Conservation (phyloP, 1,139 yeast species). For the Debaryomyces sp. region DNA sequence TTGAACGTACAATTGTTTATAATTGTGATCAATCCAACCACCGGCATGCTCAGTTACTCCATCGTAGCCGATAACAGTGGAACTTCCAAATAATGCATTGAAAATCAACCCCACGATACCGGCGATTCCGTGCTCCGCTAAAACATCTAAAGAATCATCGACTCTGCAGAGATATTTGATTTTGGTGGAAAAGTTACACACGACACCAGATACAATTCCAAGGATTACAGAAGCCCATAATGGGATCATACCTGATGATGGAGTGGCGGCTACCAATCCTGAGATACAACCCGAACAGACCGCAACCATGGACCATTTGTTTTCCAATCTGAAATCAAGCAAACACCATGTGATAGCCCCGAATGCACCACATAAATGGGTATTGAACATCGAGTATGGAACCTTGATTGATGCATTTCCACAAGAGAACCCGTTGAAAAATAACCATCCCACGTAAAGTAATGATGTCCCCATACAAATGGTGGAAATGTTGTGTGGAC, state of each 20-base stretch:
- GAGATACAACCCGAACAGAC: slow-evolving; percentile 94
- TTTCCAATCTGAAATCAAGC: slow-evolving; percentile 83
- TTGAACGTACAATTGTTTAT: slow-evolving; percentile 89
- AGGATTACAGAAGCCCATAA: slow-evolving; percentile 88
- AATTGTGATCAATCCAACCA: slow-evolving; percentile 91
- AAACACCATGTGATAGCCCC: slow-evolving; percentile 94
- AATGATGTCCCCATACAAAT: slow-evolving; percentile 76
- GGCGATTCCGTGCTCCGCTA: slow-evolving; percentile 98
- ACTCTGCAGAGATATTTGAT: slow-evolving; percentile 78
- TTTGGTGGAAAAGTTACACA: slow-evolving; percentile 90
- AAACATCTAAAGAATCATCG: slow-evolving; percentile 91
- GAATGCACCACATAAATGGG: slow-evolving; percentile 85
- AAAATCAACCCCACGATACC: slow-evolving; percentile 87
- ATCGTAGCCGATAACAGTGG: slow-evolving; percentile 89
- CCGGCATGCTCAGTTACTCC: slow-evolving; percentile 80
- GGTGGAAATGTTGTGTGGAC: slow-evolving; percentile 93
- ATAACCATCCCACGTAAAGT: slow-evolving; percentile 80
- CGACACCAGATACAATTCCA: slow-evolving; percentile 78
- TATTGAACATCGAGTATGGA: slow-evolving; percentile 85
- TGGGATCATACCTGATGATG: slow-evolving; percentile 89
- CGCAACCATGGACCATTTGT: slow-evolving; percentile 94
- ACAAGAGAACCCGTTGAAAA: slow-evolving; percentile 85
- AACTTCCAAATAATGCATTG: slow-evolving; percentile 85
- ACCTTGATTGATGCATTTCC: slow-evolving; percentile 66
- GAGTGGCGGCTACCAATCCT: slow-evolving; percentile 96